Evolutionary conservation across 2,329 filamentous ascomycete genomes (phyloP), one percentile per base, ranked within the genome.

Genomic region (Phialophora tarda): DNA sequence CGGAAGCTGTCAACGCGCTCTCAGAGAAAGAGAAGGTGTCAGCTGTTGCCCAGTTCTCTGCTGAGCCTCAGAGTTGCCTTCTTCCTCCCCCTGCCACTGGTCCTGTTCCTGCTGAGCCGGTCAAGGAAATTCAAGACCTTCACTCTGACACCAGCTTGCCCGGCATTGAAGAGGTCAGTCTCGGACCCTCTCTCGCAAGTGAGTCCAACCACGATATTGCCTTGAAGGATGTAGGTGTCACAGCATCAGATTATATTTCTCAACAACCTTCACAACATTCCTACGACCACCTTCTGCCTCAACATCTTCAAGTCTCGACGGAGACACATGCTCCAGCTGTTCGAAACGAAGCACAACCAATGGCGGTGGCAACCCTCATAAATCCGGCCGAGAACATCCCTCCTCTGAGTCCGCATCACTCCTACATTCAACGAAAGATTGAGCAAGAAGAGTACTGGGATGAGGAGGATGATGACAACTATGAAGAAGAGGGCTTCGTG

Each of bases 391-490:
- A 64, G 17, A 54, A 41, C 21, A 30, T 69, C 28, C 59, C 66
- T 62, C 57, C 66, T 53, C 54, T 68, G 53, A 69, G 59, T 28
- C 63, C 70, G 23, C 71, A 72, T 51, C 66, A 69, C 59, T 61
- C 67, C 23, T 71, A 72, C 63, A 24, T 71, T 24, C 59, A 64
- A 34, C 63, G 38, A 14, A 75, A 77, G 21, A 78, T 81, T 7
- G 87, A 89, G 71, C 78, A 84, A 0, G 89, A 92, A 72, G 90
- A 93, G 75, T 91, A 89, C 73, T 92, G 89, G 89, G 85, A 88
- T 17, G 91, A 93, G 21, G 89, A 91, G 17, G 67, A 71, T 48
- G 89, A 94, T 28, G 90, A 91, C 12, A 91, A 93, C 69, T 87
- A 86, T 67, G 86, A 88, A 59, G 86, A 88, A n/a, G 86, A 89